Evolutionary conservation across 129 eudicot species (phyloP).

Genomic region (Flaveria trinervia): DNA sequence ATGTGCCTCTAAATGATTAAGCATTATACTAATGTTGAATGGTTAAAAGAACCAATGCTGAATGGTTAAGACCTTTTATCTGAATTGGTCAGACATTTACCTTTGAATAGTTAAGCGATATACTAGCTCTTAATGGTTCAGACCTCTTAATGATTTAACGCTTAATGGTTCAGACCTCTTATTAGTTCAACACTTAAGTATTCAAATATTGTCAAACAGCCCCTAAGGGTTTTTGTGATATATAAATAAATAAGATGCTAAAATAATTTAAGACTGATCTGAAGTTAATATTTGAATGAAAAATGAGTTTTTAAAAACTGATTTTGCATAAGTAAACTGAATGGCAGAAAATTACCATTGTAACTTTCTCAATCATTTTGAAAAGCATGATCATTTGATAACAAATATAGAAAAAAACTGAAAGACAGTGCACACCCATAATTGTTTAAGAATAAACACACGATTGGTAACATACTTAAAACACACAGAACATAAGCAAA

Average conservation of each 20-base stretch:
- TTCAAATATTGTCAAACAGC: too few species aligned
- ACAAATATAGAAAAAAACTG: background rate
- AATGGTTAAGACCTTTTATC: too few species aligned
- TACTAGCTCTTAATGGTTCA: too few species aligned
- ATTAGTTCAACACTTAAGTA: too few species aligned
- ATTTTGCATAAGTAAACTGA: background rate
- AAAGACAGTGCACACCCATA: background rate
- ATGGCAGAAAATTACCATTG: background rate
- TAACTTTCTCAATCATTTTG: background rate
- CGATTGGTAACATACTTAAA: background rate
- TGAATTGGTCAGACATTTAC: too few species aligned
- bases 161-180: too few species aligned
- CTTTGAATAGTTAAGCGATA: too few species aligned
- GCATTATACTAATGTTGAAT: too few species aligned
- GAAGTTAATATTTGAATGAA: background rate
- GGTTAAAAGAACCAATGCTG: too few species aligned
- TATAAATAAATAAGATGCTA: background rate
- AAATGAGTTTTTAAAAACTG: background rate
- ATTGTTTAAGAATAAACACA: background rate
- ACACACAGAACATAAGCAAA: background rate
- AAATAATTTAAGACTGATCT: background rate
- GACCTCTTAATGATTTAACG: too few species aligned
- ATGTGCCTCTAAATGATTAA: too few species aligned
- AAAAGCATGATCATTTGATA: background rate
- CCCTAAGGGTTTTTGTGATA: background rate